Percentiles rank a stretch among this genome's conserved stretches.
Conservation (phyloP, 305 asterid genomes). For the Solanum hybrid region DNA sequence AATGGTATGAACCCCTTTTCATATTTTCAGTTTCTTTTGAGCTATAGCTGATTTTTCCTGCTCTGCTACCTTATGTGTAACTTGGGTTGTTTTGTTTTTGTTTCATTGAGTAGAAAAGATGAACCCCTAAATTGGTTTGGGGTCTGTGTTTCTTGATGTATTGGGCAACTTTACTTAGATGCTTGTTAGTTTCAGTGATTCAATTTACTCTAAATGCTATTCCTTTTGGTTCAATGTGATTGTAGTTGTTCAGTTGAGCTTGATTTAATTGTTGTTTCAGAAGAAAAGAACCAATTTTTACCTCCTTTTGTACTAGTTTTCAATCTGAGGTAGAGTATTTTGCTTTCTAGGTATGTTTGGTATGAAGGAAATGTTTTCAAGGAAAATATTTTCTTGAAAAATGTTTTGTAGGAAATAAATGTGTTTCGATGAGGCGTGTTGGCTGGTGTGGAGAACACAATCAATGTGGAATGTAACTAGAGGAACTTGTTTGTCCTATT, state of each 20-base stretch:
- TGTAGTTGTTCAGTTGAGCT: neutral
- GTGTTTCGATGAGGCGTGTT: neutral
- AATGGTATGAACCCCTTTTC: conserved; percentile 36
- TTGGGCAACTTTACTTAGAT: neutral
- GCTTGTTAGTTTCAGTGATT: neutral
- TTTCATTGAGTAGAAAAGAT: neutral
- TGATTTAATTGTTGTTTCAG: neutral
- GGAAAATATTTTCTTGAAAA: neutral
- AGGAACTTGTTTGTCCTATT: neutral
- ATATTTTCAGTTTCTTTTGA: conserved; percentile 7
- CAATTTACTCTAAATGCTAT: neutral
- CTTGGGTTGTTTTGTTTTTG: neutral
- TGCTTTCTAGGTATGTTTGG: neutral
- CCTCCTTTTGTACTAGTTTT: neutral
- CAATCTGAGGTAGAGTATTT: neutral
- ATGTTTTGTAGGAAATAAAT: neutral
- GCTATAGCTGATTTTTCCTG: neutral
- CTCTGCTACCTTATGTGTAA: neutral
- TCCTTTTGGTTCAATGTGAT: neutral
- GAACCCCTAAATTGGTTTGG: neutral
- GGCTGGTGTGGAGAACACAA: neutral
- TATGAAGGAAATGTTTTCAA: neutral
- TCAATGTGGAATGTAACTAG: neutral
- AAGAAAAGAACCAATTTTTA: neutral
- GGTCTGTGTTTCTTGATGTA: neutral